Evolutionary conservation across 352 stramenopile species (phyloP), one percentile per base, ranked within the genome.

Genomic region (Halophytophthora polymorphica): DNA sequence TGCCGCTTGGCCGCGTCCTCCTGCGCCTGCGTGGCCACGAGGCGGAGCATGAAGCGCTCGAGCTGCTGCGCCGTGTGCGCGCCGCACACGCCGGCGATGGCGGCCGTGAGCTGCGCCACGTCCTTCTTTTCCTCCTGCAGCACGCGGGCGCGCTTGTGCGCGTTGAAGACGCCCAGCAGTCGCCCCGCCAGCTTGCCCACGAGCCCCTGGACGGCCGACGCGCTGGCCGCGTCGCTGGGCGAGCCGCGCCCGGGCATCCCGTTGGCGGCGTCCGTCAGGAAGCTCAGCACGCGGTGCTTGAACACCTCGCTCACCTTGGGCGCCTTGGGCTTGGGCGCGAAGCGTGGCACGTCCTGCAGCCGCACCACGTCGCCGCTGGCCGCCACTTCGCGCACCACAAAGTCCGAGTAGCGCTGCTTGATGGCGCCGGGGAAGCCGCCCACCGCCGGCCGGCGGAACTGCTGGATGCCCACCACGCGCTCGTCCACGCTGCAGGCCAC

Each of bases 351-450:
- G 35, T 90, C 68, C 17, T 74, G 83, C 41, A 96, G 71, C 17
- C 46, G 61, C 51, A 82, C 82, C 37, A 93, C 65, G 0, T 70
- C 41, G 18, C 84, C 77, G 18, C 69, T 57, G 3, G 75, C 53
- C 13, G 75, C 67, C 41, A 97, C 79, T 48, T 97, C 90, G 18
- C 77, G 84, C 52, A 97, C 90, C 29, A 97, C 64, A 69, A 97
- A 97, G 62, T 97, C 90, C 52, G 87, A 95, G 67, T 87, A 97
- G 2, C 90, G 83, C 63, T 96, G 75, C 58, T 97, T 97, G 50
- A 90, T 83, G 17, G 87, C 70, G 6, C 88, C 88, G 50, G 85
- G 74, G 62, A 97, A 97, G 17, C 88, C 84, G 1, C 48, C 42
- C 18, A 88, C 69, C 21, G 86, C 64, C 10, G 80, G 71, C 55